Evolutionary conservation across 176 grass and related monocot species (phyloP).

Genomic region (Aegilops bicornis): DNA sequence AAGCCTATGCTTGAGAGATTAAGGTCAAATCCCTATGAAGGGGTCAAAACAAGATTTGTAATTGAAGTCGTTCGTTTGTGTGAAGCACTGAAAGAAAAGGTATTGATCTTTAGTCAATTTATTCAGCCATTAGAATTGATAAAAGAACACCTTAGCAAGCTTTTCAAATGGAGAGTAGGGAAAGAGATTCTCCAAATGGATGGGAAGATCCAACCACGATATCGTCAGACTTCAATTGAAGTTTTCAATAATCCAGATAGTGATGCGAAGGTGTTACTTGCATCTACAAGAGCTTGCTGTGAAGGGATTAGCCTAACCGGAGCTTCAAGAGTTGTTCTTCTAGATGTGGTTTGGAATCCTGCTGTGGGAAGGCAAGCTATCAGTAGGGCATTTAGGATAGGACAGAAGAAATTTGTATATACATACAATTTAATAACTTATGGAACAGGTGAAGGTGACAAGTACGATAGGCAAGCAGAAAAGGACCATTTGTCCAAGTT

Average conservation of each 20-base stretch:
- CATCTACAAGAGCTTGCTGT: conserved; percentile 91
- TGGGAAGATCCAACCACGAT: conserved; percentile 68
- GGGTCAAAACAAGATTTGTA: conserved; percentile 90
- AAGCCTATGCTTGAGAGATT: conserved; percentile 51
- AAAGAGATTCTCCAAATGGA: conserved; percentile 86
- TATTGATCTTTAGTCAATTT: conserved; percentile 91
- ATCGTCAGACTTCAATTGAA: conserved; percentile 74
- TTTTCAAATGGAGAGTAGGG: conserved; percentile 79
- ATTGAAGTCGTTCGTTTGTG: conserved; percentile 79
- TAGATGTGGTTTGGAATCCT: conserved; percentile 95
- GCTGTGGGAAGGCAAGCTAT: conserved; percentile 86
- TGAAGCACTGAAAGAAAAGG: conserved; percentile 72
- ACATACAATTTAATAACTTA: conserved; percentile 90
- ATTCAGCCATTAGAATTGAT: conserved; percentile 79
- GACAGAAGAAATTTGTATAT: conserved; percentile 88
- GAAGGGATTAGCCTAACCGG: conserved; percentile 93
- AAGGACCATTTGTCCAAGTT: conserved; percentile 91
- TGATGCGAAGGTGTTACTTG: conserved; percentile 79
- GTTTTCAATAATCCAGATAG: conserved; percentile 76
- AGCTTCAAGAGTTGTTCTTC: conserved; percentile 91
- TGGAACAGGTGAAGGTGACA: conserved; percentile 89
- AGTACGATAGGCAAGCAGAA: conserved; percentile 82
- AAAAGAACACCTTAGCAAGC: conserved; percentile 60
- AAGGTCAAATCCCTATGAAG: conserved; percentile 67
- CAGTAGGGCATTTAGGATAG: conserved; percentile 80